These are phyloP conservation scores for Aspergillus panamensis DNA, from an alignment of 495 filamentous ascomycete genomes.

Conservation along the genomic window DNA sequence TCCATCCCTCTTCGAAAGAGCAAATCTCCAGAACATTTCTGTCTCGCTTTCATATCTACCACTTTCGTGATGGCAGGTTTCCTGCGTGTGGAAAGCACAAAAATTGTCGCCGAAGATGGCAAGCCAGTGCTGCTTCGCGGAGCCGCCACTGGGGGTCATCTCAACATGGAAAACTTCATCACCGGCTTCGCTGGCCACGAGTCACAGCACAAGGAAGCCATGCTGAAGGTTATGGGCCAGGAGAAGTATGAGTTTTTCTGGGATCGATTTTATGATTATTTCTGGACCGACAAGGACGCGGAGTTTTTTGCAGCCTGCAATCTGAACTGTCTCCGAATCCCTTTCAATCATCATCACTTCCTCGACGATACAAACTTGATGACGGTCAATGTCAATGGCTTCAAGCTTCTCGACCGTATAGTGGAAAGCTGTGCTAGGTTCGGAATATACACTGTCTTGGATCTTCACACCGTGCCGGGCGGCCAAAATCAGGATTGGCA, in stretches of 20 bases:
- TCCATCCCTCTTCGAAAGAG: too few relatives aligned
- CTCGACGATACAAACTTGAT: constrained; percentile 53
- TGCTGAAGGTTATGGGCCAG: constrained; percentile 45
- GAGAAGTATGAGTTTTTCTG: constrained; percentile 35
- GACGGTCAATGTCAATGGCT: constrained; percentile 48
- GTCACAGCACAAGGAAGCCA: constrained; percentile 42
- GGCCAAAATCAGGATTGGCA: constrained; percentile 62
- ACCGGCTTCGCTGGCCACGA: constrained; percentile 56
- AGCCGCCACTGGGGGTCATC: constrained; percentile 10
- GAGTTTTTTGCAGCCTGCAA: constrained; percentile 50
- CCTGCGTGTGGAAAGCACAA: not conserved
- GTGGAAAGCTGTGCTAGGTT: constrained; percentile 46
- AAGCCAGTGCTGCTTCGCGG: constrained; percentile 14
- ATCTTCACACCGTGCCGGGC: constrained; percentile 56
- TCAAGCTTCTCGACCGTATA: constrained; percentile 50
- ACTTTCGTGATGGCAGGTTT: not conserved
- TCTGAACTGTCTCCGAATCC: constrained; percentile 55
- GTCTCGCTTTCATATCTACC: too few relatives aligned
- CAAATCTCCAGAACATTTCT: too few relatives aligned
- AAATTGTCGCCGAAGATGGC: not conserved
- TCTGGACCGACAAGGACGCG: constrained; percentile 53
- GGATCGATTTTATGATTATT: constrained; percentile 50
- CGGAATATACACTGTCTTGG: constrained; percentile 52
- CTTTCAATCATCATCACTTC: constrained; percentile 59
- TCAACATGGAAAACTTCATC: constrained; percentile 58